Conservation (phyloP, 306 rosid species). For the Quercus berberidifolia region DNA sequence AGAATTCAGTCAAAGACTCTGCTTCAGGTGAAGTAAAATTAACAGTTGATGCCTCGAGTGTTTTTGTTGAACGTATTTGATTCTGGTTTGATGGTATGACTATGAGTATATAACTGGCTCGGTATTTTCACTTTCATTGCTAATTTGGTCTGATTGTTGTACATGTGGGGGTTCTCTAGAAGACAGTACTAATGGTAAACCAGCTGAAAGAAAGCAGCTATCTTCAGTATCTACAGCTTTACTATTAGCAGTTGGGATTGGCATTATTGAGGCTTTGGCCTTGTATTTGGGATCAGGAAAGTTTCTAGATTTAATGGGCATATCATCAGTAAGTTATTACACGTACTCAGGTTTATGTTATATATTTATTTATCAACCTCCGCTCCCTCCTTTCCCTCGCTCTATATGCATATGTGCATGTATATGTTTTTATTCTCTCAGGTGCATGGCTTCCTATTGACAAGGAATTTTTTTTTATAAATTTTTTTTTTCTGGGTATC, state of each 20-base stretch:
- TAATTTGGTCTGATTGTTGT: constrained; percentile 22
- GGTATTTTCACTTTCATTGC: neutral
- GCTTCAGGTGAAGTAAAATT: constrained; percentile 50
- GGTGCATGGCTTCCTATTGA: neutral
- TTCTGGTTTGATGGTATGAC: neutral
- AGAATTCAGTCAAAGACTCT: constrained; percentile 36
- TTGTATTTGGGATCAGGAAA: constrained; percentile 68
- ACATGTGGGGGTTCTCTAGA: constrained; percentile 31
- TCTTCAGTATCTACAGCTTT: constrained; percentile 94
- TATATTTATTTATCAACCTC: neutral
- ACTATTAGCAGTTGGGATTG: constrained; percentile 71
- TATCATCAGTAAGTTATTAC: constrained; percentile 62
- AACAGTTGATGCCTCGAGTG: neutral
- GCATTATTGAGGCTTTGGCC: constrained; percentile 80
- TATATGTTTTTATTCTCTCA: neutral
- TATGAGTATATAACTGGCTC: neutral
- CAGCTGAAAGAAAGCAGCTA: constrained; percentile 56
- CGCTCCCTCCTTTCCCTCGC: neutral
- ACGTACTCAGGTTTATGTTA: neutral
- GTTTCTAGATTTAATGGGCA: constrained; percentile 71
- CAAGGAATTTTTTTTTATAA: neutral
- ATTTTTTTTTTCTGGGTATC: neutral
- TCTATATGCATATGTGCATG: neutral
- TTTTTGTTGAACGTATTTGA: neutral
- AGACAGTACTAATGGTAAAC: constrained; percentile 40